Base-by-base conservation (phyloP, 257 asterid species). In the Penstemon barbatus region DNA sequence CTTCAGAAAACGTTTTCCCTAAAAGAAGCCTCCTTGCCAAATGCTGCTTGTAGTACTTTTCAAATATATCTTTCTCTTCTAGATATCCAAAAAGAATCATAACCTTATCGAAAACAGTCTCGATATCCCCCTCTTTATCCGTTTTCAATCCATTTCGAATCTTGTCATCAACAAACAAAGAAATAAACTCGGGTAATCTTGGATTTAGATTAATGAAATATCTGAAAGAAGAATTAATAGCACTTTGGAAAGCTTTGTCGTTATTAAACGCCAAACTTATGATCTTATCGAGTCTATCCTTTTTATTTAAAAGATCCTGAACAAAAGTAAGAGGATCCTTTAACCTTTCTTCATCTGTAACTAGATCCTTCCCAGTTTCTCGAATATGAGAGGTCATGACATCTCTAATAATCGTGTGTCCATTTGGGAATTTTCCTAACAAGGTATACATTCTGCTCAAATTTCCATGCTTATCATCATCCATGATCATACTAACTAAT, bases 321-420 rank as follows among this genome's bases (percentile, higher is more conserved):
- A 90, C 96, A 49, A 87, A 92, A 72, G 81, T 92, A 38, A 92
- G 91, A 3, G 95, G 98, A 65, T 86, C 86, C 82, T 92, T 92
- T 48, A 83, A 77, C 71, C 82, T 92, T 76, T 92, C 98, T 5
- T 93, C 90, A 79, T 90, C 97, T 0, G 91, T 85, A 50, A 90
- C 96, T 2, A 92, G 90, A 82, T 85, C 88, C 66, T 88, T 88
- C 41, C 96, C 96, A 0, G 96, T 88, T n/a, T 86, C 95, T 68
- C 93, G 81, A 60, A 89, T 71, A 78, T 87, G 89, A 52, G 95
- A 79, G 3, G 97, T 90, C 98, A 92, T 86, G 38, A 88, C 93
- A 18, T 86, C 95, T 74, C 88, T 77, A 40, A 90, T 82, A 6
- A 87, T 79, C 2, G 82, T 57, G 55, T 86, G 89, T 41, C 97